Evolutionary conservation across 768 basidiomycete species (phyloP), one percentile per base, ranked within the genome.

Genomic region (Macrolepiota dolichaula): DNA sequence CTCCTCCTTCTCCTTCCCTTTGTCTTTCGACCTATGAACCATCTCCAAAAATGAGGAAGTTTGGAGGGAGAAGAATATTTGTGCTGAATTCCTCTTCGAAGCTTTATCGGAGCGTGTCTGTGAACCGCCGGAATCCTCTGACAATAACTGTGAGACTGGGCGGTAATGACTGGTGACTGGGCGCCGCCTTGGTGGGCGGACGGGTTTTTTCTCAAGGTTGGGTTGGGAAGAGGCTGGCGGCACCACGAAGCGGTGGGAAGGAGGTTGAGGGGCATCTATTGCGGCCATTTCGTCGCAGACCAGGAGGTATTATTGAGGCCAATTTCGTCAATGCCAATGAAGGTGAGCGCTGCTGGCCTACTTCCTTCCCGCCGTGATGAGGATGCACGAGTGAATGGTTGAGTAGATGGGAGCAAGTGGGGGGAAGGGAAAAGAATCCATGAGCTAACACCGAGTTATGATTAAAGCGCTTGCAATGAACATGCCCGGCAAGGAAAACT

Each of bases 1-100:
- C 29, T 25, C 36, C 29, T 54, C 66, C 62, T 70, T 77, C 38
- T 66, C 70, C 65, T 71, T 74, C 36, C 56, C 62, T 62, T 67
- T 69, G 22, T 72, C 72, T 57, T 69, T 76, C 64, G 77, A 73
- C 49, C 68, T 65, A 51, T 78, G 71, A 32, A 75, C 74, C 76
- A 80, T 76, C 19, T 63, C 65, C 59, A 65, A 47, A 11, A 61
- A 19, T 25, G 53, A 49, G 55, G 32, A 22, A 11, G 38, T 46
- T 32, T 49, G 38, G n/a, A 60, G 17, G 22, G 59, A 53, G 44
- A 55, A 37, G 29, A 55, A 51, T 27, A 55, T 25, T 22, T 51
- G 37, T 17, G 55, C 36, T 25, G 59, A 61, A 29, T 50, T 46
- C 32, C 53, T 61, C n/a, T 36, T 54, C 13, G 52, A 55, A 38